Conservation (phyloP, 106 monocot genomes). For the Chionographis japonica region DNA sequence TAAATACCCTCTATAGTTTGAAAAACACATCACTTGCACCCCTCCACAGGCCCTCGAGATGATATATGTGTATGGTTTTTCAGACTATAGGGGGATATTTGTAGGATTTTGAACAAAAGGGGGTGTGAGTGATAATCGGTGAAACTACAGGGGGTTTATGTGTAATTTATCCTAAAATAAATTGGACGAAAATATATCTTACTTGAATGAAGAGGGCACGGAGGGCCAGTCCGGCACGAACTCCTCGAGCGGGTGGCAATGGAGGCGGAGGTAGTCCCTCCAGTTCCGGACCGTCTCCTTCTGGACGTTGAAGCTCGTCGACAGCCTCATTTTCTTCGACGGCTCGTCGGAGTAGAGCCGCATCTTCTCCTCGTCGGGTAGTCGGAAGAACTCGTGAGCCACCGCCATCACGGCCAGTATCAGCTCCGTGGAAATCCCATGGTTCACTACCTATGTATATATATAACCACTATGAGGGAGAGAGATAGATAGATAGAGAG, state of each 20-base stretch:
- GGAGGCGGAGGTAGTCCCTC: constrained; percentile 81
- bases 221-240: constrained; percentile 71
- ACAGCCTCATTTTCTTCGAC: constrained; percentile 67
- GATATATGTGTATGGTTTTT: no score
- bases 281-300: constrained; percentile 75
- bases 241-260: constrained; percentile 82
- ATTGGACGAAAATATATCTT: background rate
- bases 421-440: constrained; percentile 45
- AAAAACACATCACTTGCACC: no score
- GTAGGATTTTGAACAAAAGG: no score
- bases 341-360: constrained; percentile 81
- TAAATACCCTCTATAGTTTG: no score
- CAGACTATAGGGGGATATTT: no score
- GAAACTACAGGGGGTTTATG: no score
- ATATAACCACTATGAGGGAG: background rate
- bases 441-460: constrained; percentile 40
- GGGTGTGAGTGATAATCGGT: no score
- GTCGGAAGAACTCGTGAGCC: constrained; percentile 53
- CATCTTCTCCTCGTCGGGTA: constrained; percentile 70
- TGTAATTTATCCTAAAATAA: background rate
- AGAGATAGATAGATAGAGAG: background rate
- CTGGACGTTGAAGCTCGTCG: constrained; percentile 85
- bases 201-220: constrained; percentile 58
- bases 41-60: no score
- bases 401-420: constrained; percentile 30